Evolutionary conservation across 257 asterid genomes (phyloP).

Genomic region (Echites panduratus): DNA sequence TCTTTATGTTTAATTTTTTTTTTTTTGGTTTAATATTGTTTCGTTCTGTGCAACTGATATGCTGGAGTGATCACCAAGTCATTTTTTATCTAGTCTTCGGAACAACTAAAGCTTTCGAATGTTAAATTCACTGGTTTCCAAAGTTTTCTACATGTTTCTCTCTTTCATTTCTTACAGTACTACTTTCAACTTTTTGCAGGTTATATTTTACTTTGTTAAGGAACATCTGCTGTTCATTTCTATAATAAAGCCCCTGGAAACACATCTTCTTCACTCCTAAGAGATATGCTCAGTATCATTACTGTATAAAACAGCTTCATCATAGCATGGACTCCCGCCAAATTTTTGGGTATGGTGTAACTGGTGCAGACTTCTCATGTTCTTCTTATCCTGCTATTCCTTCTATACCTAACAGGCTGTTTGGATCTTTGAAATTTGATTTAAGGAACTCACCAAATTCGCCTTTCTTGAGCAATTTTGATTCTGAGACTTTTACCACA

Average conservation of each 20-base stretch:
- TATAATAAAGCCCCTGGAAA: background rate
- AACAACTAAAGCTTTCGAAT: background rate
- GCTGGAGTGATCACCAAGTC: background rate
- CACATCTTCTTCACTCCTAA: background rate
- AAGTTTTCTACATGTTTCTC: background rate
- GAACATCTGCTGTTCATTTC: background rate
- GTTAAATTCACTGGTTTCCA: background rate
- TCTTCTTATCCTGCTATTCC: constrained; percentile 40
- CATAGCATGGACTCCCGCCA: constrained; percentile 33
- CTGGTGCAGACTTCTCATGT: constrained; percentile 25
- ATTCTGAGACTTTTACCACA: constrained; percentile 33
- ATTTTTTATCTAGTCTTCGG: background rate
- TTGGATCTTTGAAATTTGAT: constrained; percentile 49
- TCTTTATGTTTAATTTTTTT: background rate
- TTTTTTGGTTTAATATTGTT: background rate
- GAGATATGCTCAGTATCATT: constrained; percentile 2
- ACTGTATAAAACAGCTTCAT: constrained; percentile 16
- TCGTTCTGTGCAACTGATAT: background rate
- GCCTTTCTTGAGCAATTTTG: constrained; percentile 54
- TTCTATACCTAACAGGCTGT: constrained; percentile 42
- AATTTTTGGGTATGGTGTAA: constrained; percentile 21
- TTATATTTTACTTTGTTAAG: background rate
- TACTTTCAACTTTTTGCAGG: constrained; percentile 14
- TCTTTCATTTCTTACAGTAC: background rate
- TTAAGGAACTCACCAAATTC: constrained; percentile 66